Percentiles rank a stretch among this genome's conserved stretches.
phyloP scores from a whole-genome alignment of 2,329 filamentous ascomycete genomes.

The Colletotrichum tropicale region DNA sequence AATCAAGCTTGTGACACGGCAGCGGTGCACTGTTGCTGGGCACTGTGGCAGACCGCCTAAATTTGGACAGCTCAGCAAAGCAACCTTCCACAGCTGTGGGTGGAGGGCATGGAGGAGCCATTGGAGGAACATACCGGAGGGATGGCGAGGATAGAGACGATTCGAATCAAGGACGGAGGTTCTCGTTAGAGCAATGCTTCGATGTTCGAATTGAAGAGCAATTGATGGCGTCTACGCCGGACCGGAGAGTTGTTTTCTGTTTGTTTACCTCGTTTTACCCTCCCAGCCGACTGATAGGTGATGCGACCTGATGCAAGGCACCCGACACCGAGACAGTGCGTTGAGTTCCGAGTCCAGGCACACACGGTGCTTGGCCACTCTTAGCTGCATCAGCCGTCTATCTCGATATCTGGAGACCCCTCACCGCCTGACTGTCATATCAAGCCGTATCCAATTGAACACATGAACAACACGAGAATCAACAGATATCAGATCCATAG shows the following conservation, averaged over 20 bases:
- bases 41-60: background rate
- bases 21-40: background rate
- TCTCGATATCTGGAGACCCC: background rate
- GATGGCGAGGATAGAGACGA: background rate
- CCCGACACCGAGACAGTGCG: background rate
- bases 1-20: background rate
- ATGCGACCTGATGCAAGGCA: background rate
- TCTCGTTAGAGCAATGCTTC: background rate
- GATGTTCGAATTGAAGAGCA: background rate
- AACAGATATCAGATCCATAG: background rate
- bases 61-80: slow-evolving; percentile 1
- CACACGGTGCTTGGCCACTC: background rate
- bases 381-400: background rate
- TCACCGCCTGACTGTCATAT: background rate
- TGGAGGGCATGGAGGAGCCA: background rate
- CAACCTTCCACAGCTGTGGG: background rate
- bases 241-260: background rate
- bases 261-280: background rate
- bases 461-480: background rate
- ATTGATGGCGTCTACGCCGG: background rate
- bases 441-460: background rate
- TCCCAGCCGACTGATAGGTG: background rate
- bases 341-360: background rate
- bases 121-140: background rate
- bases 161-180: background rate